Evolutionary conservation across 441 rosid species (phyloP), one percentile per base, ranked within the genome.

Genomic region (Gossypium gossypioides): DNA sequence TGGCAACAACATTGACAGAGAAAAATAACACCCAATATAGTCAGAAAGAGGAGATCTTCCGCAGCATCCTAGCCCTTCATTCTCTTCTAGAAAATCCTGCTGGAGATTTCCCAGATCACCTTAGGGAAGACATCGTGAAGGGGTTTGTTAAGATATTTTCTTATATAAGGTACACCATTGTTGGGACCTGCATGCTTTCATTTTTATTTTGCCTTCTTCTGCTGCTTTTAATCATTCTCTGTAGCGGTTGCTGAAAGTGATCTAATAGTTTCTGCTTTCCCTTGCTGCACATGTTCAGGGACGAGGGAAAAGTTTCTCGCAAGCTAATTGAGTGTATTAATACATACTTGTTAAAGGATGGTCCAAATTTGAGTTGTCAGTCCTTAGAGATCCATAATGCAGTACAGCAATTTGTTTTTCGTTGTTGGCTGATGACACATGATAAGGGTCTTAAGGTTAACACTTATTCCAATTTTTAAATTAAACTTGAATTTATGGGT

Each of bases 251-350:
- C 59, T 55, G 57, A 29, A 57, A 62, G 72, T 73, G 62, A 62
- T 73, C 74, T 57, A 50, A 67, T 24, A 25, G 42, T 50, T 67
- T 8, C 22, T 68, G 48, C 56, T 16, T 64, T 57, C 40, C 70
- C 32, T 69, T 79, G 52, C 66, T 75, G 61, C 69, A 71, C 73
- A 54, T 81, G 70, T 85, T 79, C 77, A 93, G 97, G 86, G 97
- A 93, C 75, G 99, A 96, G 82, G 95, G 96, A 16, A 93, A 91
- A 86, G 82, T 87, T 55, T 86, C 96, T 75, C 93, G 96, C 76
- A 96, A 93, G 85, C 96, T 93, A 78, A 80, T 93, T 24, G 98
- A 93, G 82, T 92, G 99, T 76, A 72, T 92, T 61, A 96, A 93
- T 74, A 80, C 83, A 3, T 89, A 81, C 81, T 83, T 96, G 86